A percentile compares a stretch with the other conserved stretches of the same genome.
Conservation (phyloP, 441 rosid genomes). For the Aquilaria agallochum region DNA sequence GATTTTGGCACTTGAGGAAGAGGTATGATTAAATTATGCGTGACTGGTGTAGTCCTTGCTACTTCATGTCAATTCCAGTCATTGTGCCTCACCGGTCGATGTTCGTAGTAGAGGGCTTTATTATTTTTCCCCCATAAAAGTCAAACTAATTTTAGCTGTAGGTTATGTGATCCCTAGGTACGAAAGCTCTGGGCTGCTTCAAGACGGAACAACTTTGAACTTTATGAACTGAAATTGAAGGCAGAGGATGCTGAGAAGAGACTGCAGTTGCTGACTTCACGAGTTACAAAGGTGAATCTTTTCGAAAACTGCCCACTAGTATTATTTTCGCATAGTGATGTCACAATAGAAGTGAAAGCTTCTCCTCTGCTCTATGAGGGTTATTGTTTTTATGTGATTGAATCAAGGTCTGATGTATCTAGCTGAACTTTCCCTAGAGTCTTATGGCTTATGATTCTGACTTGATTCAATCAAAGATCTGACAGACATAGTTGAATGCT, state of each 20-base stretch:
- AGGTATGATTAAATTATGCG: conserved; percentile 37
- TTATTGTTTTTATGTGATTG: background rate
- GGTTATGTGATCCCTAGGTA: conserved; percentile 46
- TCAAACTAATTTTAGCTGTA: conserved; percentile 29
- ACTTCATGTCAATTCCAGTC: background rate
- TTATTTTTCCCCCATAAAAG: conserved; percentile 5
- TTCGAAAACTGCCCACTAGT: background rate
- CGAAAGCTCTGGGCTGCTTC: conserved; percentile 59
- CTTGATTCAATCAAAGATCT: too few relatives aligned
- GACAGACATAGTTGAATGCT: too few relatives aligned
- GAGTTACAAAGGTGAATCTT: conserved; percentile 55
- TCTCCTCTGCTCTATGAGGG: background rate
- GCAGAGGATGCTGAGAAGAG: conserved; percentile 50
- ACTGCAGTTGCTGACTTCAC: conserved; percentile 32
- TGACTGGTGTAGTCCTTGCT: background rate
- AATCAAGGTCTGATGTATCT: too few relatives aligned
- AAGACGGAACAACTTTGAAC: conserved; percentile 73
- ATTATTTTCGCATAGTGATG: background rate
- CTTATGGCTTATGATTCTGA: too few relatives aligned
- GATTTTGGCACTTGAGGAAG: conserved; percentile 46
- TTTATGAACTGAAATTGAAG: conserved; percentile 54
- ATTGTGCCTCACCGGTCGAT: background rate
- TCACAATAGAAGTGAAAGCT: background rate
- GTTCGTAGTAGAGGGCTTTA: background rate
- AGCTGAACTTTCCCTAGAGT: too few relatives aligned